Conservation (phyloP, 257 asterid species). For the Plectranthus barbatus region DNA sequence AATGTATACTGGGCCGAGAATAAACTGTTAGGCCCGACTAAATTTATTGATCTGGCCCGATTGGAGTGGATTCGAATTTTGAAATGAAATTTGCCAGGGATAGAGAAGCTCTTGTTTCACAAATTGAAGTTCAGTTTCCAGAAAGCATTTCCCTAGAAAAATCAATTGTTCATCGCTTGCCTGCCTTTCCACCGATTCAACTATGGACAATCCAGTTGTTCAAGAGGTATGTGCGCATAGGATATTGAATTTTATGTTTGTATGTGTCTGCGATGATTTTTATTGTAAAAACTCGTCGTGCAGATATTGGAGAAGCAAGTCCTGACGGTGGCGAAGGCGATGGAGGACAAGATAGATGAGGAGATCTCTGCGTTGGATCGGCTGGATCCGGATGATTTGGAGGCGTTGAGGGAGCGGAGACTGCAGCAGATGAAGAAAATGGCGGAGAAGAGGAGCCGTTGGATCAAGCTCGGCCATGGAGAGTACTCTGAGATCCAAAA, state of each 20-base stretch:
- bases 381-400: conserved; percentile 76
- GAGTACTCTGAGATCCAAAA: conserved; percentile 82
- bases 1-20: no score
- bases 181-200: conserved; percentile 5
- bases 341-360: conserved; percentile 94
- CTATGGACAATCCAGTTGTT: conserved; percentile 53
- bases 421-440: conserved; percentile 96
- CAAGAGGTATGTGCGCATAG: conserved; percentile 37
- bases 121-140: no score
- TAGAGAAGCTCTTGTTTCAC: no score
- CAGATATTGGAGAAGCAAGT: conserved; percentile 88
- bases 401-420: conserved; percentile 79
- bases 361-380: conserved; percentile 79
- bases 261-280: neutral
- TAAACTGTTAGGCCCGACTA: no score
- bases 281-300: neutral
- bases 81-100: no score
- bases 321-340: conserved; percentile 85
- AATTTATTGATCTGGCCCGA: no score
- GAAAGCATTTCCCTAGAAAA: neutral
- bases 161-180: neutral
- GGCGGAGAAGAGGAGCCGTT: conserved; percentile 91
- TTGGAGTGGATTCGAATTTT: no score
- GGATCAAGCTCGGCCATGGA: conserved; percentile 92
- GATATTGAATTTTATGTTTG: neutral